Percentiles rank a stretch among this genome's conserved stretches.
Evolutionary conservation across 1,284 basidiomycete species (phyloP).

Genomic region (Sanghuangporus weigelae): DNA sequence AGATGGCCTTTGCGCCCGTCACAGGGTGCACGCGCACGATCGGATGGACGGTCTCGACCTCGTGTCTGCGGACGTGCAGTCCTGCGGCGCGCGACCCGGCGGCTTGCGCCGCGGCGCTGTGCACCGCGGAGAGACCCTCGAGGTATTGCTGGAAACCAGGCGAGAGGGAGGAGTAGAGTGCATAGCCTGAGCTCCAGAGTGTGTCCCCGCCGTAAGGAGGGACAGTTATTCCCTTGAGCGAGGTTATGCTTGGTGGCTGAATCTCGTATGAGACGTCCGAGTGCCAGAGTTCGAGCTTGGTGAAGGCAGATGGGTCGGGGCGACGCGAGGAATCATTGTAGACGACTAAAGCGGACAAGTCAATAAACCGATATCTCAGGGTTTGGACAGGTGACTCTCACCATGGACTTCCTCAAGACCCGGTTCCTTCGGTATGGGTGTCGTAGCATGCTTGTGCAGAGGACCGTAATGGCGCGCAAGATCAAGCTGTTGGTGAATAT

Average conservation of each 20-base stretch:
- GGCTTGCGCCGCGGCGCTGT: conserved; percentile 65
- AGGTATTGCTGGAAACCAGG: conserved; percentile 62
- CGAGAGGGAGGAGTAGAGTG: conserved; percentile 67
- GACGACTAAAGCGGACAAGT: conserved; percentile 40
- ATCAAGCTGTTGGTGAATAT: conserved; percentile 66
- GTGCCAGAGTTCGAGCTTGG: conserved; percentile 80
- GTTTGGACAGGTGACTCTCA: conserved; percentile 32
- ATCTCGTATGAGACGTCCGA: conserved; percentile 77
- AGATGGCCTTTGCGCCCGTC: conserved; percentile 69
- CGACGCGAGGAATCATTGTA: conserved; percentile 65
- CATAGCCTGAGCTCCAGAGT: conserved; percentile 64
- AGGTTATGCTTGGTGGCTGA: conserved; percentile 69
- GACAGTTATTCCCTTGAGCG: conserved; percentile 58
- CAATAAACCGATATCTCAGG: conserved; percentile 25
- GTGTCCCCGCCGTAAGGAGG: conserved; percentile 68
- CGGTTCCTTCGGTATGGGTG: conserved; percentile 61
- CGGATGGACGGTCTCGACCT: conserved; percentile 65
- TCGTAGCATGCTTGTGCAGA: conserved; percentile 80
- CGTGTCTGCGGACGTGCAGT: conserved; percentile 56
- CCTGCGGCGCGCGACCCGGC: conserved; percentile 62
- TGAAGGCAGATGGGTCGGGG: conserved; percentile 64
- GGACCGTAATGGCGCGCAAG: conserved; percentile 72
- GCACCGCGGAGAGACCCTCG: conserved; percentile 59
- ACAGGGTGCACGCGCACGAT: conserved; percentile 73
- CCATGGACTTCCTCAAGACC: conserved; percentile 78